phyloP scores from a whole-genome alignment of 306 rosid genomes.

The Prunus mume region DNA sequence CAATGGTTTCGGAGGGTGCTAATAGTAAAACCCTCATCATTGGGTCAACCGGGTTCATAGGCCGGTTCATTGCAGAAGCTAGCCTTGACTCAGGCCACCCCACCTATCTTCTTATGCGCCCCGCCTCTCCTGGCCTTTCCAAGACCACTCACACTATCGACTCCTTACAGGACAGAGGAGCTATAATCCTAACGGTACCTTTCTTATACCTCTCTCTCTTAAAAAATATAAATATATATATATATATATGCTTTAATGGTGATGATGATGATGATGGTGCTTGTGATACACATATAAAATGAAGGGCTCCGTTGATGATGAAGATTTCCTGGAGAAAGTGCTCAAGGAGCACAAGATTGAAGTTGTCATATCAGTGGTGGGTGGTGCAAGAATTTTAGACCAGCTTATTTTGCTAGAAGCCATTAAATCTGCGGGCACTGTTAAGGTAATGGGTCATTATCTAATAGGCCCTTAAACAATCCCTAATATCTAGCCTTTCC shows the following conservation, averaged over 20 bases:
- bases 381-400: slow-evolving; percentile 28
- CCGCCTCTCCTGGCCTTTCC: slow-evolving; percentile 13
- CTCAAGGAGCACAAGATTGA: slow-evolving; percentile 44
- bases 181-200: slow-evolving; percentile 35
- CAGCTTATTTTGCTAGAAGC: slow-evolving; percentile 47
- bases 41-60: slow-evolving; percentile 58
- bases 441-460: slow-evolving; percentile 35
- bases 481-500: too few species aligned
- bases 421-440: slow-evolving; percentile 34
- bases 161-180: slow-evolving; percentile 46
- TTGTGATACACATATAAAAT: background rate
- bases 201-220: background rate
- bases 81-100: slow-evolving; percentile 35
- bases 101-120: slow-evolving; percentile 42
- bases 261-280: background rate
- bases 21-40: slow-evolving; percentile 8
- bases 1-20: background rate
- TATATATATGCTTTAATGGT: background rate
- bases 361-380: slow-evolving; percentile 43
- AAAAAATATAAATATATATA: background rate
- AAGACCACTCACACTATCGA: slow-evolving; percentile 21
- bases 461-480: too few species aligned
- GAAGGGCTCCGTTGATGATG: slow-evolving; percentile 41
- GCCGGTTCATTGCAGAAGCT: slow-evolving; percentile 44
- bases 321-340: slow-evolving; percentile 34